Conservation (phyloP, 768 basidiomycete species). For the Agrocybe praecox region DNA sequence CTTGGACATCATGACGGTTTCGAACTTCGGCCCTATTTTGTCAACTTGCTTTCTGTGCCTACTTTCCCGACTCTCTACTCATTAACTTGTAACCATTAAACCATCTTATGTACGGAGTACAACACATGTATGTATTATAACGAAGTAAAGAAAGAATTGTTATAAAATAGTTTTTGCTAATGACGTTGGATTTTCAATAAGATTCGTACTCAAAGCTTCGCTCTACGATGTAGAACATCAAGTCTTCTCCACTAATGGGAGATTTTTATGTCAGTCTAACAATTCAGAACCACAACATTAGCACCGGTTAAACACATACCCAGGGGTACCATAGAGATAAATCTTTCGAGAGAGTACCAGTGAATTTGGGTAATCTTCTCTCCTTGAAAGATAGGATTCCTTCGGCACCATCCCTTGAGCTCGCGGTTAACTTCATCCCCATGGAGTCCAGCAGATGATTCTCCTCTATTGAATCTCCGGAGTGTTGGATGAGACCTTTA, state of each 20-base stretch:
- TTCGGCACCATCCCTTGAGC: slow-evolving; percentile 44
- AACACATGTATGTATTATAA: no score
- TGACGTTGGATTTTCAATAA: no score
- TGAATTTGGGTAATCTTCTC: slow-evolving; percentile 44
- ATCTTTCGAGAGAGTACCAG: slow-evolving; percentile 43
- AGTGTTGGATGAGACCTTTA: slow-evolving; percentile 53
- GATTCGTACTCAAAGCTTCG: slow-evolving; percentile 29
- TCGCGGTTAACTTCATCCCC: slow-evolving; percentile 41
- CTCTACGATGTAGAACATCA: slow-evolving; percentile 33
- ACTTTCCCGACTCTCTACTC: no score
- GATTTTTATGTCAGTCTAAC: neutral
- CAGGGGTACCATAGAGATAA: slow-evolving; percentile 51
- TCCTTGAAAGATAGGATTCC: slow-evolving; percentile 53
- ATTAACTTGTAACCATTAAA: no score
- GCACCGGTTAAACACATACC: slow-evolving; percentile 34
- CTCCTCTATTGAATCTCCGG: slow-evolving; percentile 51
- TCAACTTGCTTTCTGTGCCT: no score
- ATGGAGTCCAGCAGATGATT: slow-evolving; percentile 57
- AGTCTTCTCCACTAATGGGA: slow-evolving; percentile 37
- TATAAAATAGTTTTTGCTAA: no score
- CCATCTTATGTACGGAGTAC: no score
- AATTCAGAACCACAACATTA: neutral
- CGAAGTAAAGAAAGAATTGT: no score
- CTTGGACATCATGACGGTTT: neutral
- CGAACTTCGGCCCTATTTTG: neutral